A percentile compares a stretch with the other conserved stretches of the same genome.
Evolutionary conservation across 805 yeast species (phyloP).

Genomic region (Nakazawaea peltata): DNA sequence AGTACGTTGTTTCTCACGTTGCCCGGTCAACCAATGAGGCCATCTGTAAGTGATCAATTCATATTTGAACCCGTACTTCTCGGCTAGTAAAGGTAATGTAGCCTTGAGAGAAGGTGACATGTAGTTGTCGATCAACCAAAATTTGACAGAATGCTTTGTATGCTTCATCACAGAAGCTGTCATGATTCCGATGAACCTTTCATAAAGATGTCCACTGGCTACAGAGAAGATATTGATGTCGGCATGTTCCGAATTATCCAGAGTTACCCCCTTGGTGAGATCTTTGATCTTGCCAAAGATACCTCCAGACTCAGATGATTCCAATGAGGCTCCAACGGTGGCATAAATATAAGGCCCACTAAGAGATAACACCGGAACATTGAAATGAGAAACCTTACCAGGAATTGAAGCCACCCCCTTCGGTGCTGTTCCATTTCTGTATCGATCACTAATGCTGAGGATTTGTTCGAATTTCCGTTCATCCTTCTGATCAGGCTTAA

Average conservation of each 20-base stretch:
- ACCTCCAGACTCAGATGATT: background rate
- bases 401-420: background rate
- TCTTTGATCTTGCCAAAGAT: too few species aligned
- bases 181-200: slow-evolving; percentile 71
- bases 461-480: slow-evolving; percentile 27
- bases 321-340: slow-evolving; percentile 21
- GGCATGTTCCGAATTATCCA: slow-evolving; percentile 28
- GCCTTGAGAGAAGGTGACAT: slow-evolving; percentile 62
- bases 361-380: slow-evolving; percentile 32
- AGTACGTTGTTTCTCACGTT: slow-evolving; percentile 68
- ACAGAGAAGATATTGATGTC: slow-evolving; percentile 75
- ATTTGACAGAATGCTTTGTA: slow-evolving; percentile 58
- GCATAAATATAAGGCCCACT: slow-evolving; percentile 40
- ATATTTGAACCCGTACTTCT: slow-evolving; percentile 53
- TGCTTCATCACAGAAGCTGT: slow-evolving; percentile 65
- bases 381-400: slow-evolving; percentile 7
- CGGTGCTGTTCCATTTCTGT: background rate
- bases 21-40: slow-evolving; percentile 86
- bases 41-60: slow-evolving; percentile 82
- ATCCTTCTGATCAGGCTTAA: slow-evolving; percentile 34
- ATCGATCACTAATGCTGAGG: background rate
- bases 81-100: slow-evolving; percentile 52
- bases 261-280: too few species aligned
- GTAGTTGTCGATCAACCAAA: slow-evolving; percentile 83
- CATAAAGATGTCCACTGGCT: slow-evolving; percentile 78